Evolutionary conservation across 2,329 filamentous ascomycete genomes (phyloP).

Genomic region (Ophiostoma piceae): DNA sequence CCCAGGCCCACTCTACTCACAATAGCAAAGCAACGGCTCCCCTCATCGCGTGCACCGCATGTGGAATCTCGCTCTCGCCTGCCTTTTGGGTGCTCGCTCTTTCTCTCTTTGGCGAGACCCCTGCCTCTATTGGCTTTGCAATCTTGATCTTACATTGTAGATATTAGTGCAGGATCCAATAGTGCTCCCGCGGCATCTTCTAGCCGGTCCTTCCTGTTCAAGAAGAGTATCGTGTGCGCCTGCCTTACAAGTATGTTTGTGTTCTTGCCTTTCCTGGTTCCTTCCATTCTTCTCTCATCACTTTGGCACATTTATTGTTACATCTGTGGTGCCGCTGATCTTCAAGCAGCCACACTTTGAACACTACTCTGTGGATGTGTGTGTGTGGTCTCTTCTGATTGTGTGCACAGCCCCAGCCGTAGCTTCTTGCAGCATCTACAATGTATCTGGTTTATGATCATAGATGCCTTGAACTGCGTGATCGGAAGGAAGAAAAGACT

Average conservation of each 20-base stretch:
- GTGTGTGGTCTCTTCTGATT: too few relatives aligned
- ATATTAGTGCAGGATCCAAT: too few relatives aligned
- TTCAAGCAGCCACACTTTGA: not conserved
- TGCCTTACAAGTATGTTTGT: not conserved
- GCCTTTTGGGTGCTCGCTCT: not conserved
- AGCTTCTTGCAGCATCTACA: too few relatives aligned
- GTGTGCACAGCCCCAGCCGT: too few relatives aligned
- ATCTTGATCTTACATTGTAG: too few relatives aligned
- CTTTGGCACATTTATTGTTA: not conserved
- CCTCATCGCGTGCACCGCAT: not conserved
- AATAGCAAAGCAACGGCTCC: not conserved
- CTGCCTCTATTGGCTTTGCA: too few relatives aligned
- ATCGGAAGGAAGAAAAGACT: not conserved
- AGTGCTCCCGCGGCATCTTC: not conserved
- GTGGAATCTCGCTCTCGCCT: not conserved
- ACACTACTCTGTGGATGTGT: too few relatives aligned
- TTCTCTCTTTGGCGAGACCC: not conserved
- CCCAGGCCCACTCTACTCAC: not conserved
- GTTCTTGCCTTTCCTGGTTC: too few relatives aligned
- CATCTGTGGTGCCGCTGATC: not conserved
- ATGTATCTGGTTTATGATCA: not conserved
- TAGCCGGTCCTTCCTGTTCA: not conserved
- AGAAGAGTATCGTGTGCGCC: not conserved
- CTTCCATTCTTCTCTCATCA: not conserved
- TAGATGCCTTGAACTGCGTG: not conserved